Conservation (phyloP, 2,329 filamentous ascomycete genomes). For the Zarea fungicola region DNA sequence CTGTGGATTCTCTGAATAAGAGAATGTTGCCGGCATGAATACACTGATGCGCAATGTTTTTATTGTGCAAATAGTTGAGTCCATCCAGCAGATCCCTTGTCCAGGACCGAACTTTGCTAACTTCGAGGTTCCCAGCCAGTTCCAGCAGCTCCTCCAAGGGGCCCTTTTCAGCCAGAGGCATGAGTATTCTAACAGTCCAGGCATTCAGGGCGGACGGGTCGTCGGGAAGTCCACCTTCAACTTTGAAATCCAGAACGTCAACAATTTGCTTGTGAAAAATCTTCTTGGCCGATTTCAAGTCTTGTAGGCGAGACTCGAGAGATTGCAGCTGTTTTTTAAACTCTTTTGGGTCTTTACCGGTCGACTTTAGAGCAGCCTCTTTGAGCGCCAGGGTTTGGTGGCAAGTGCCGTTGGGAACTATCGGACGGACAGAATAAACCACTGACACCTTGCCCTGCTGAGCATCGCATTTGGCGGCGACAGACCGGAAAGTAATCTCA, state of each 20-base stretch:
- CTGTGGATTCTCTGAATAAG: conserved; percentile 63
- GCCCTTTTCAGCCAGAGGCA: conserved; percentile 73
- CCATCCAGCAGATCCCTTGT: conserved; percentile 89
- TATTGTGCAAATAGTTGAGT: conserved; percentile 78
- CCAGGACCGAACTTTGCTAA: conserved; percentile 77
- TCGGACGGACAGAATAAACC: conserved; percentile 67
- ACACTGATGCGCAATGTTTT: conserved; percentile 77
- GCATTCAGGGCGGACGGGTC: conserved; percentile 31
- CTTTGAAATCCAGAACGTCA: conserved; percentile 76
- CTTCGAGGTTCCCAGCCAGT: conserved; percentile 66
- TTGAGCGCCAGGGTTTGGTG: conserved; percentile 69
- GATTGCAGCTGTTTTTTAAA: conserved; percentile 72
- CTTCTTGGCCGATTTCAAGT: conserved; percentile 66
- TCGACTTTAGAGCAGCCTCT: conserved; percentile 56
- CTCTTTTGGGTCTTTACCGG: conserved; percentile 51
- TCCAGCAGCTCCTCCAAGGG: conserved; percentile 78
- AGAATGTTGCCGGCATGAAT: conserved; percentile 78
- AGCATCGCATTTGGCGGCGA: conserved; percentile 64
- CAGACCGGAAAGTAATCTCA: conserved; percentile 61
- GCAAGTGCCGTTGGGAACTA: conserved; percentile 49
- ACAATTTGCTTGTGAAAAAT: conserved; percentile 73
- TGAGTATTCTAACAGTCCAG: conserved; percentile 73
- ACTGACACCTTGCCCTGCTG: conserved; percentile 61
- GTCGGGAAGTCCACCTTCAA: conserved; percentile 49
- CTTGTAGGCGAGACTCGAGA: conserved; percentile 71